Evolutionary conservation across 768 basidiomycete genomes (phyloP), one percentile per base, ranked within the genome.

Genomic region (Pleurotus giganteus): DNA sequence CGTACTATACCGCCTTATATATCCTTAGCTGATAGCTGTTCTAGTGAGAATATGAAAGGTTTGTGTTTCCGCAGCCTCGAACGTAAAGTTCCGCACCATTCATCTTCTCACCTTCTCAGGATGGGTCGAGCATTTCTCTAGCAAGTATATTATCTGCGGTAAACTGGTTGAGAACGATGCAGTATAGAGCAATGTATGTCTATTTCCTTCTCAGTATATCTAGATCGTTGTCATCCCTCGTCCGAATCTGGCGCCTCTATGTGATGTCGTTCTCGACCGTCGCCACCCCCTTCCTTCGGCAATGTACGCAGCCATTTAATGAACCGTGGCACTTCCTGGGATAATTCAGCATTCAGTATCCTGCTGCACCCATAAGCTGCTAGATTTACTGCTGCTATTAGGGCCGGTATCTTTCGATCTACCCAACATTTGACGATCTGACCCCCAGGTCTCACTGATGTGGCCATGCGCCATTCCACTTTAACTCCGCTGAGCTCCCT

Each of bases 51-150:
- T 66, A 96, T 97, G 94, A 84, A 80, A 70, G 89, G 89, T 88
- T 54, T n/a, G 74, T 60, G 12, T 24, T n/a, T n/a, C 28, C 8
- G 4, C 15, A 12, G 2, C 28, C 45, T 24, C 26, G 23, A 2
- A 1, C 13, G 26, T 32, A 2, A n/a, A 41, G n/a, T 47, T 60
- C 56, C 9, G 17, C 34, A 46, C 15, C 41, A 45, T 23, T 12
- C 28, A 34, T 24, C 29, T 44, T 19, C 17, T 24, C 31, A 13
- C 44, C 15, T 46, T 23, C 45, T 41, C 62, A 90, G 89, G 91
- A 21, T 98, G 94, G 94, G 88, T 93, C 57, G 91, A 94, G 21
- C 94, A 96, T 67, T 97, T 98, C 71, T 81, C 85, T 36, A 86
- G 84, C 79, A 97, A 96, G 68, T 96, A 97, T 66, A 91, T 93